Base-by-base conservation (phyloP, 192 early-diverging fungal species). In the Spizellomyces punctatus region DNA sequence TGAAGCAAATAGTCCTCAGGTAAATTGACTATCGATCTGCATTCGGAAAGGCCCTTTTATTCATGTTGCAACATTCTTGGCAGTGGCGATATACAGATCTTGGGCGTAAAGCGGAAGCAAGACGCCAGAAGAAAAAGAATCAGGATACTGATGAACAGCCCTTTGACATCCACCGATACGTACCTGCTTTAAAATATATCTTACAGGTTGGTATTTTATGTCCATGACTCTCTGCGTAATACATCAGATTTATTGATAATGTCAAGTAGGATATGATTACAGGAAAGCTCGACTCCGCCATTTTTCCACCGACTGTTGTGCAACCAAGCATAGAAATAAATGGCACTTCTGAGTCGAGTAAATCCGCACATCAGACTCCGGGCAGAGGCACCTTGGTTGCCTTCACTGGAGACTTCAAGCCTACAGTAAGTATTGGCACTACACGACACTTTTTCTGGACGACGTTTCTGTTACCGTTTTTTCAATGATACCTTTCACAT, bases 111-210 rank as follows among this genome's bases (percentile, higher is more conserved):
- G 10, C 9, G 10, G 65, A 64, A 5, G 16, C 42, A 16, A 41
- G 62, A 45, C 41, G 52, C 48, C 47, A 43, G 80, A 82, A 45
- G 44, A 49, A 46, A 82, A 77, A 63, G 81, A 68, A 75, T 67
- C 58, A 44, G 19, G 27, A 16, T 36, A 61, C 59, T 10, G 36
- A 36, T 17, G 46, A 60, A 10, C 78, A 80, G n/a, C 79, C 84
- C 8, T 91, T 79, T 59, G 89, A 90, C 46, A 64, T 92, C 58
- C 85, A 83, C 21, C 85, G 92, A 56, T 93, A 89, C 72, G 77
- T 87, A 12, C 90, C 92, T 4, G 82, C 79, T 21, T 63, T 89
- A 0, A 88, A 88, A 56, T 77, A 80, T 63, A 74, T 91, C 57
- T 64, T 86, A 9, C 82, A 89, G 63, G 75, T 76, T 57, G 6